Percentiles rank a stretch among this genome's conserved stretches.
Conservation (phyloP, 2,329 filamentous ascomycete genomes). For the Cladosporium sp. region DNA sequence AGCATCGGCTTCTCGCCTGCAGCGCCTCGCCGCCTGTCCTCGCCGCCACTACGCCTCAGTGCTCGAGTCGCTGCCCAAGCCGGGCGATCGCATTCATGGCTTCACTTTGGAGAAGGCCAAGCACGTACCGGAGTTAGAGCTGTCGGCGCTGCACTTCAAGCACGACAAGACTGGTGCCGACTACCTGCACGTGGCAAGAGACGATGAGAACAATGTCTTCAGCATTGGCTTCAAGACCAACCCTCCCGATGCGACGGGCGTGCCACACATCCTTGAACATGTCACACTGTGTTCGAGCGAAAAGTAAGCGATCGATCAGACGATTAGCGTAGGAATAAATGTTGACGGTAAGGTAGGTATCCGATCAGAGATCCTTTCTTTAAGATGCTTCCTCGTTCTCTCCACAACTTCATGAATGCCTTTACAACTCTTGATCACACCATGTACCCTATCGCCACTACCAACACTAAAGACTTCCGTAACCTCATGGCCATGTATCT, state of each 20-base stretch:
- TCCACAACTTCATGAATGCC: conserved; percentile 99
- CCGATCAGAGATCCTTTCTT: conserved; percentile 99
- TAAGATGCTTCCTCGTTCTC: conserved; percentile 95
- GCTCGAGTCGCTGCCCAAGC: conserved; percentile 70
- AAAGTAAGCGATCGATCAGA: conserved; percentile 55
- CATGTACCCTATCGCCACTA: conserved; percentile 96
- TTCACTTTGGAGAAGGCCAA: conserved; percentile 88
- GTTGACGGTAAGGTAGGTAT: conserved; percentile 54
- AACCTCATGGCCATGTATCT: conserved; percentile 96
- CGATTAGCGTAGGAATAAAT: background rate
- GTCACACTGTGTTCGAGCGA: conserved; percentile 93
- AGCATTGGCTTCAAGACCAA: conserved; percentile 99
- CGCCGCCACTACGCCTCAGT: conserved; percentile 56
- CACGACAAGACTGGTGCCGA: conserved; percentile 96
- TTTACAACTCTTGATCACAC: conserved; percentile 96
- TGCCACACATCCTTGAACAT: conserved; percentile 96
- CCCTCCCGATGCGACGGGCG: conserved; percentile 89
- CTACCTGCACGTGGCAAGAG: conserved; percentile 88
- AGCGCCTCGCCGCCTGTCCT: conserved; percentile 5
- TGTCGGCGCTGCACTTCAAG: conserved; percentile 83
- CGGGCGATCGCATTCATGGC: conserved; percentile 83
- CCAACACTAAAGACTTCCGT: conserved; percentile 89
- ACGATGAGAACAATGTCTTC: conserved; percentile 99
- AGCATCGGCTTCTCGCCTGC: background rate
- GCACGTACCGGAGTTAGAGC: conserved; percentile 87